Evolutionary conservation across 768 basidiomycete genomes (phyloP).

Genomic region (Clitopilus hobsonii): DNA sequence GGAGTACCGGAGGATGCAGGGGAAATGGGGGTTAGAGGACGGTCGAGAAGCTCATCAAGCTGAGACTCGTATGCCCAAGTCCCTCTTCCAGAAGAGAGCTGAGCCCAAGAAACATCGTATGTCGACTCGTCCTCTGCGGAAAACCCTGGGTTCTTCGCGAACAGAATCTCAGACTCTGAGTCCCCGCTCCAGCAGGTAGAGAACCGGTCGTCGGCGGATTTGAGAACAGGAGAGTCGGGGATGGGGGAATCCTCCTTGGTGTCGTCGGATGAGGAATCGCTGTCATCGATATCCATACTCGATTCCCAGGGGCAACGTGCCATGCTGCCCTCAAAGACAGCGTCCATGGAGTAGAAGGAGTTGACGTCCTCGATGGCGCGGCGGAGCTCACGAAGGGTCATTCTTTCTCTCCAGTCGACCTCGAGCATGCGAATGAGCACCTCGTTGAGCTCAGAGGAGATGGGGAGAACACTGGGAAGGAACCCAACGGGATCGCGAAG

Average conservation of each 20-base stretch:
- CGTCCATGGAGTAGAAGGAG: slow-evolving; percentile 70
- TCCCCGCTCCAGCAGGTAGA: slow-evolving; percentile 59
- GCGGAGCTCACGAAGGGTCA: slow-evolving; percentile 52
- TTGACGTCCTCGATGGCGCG: slow-evolving; percentile 49
- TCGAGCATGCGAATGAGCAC: slow-evolving; percentile 73
- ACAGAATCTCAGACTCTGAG: slow-evolving; percentile 42
- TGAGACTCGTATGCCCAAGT: slow-evolving; percentile 51
- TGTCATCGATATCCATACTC: slow-evolving; percentile 64
- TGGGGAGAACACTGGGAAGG: slow-evolving; percentile 78
- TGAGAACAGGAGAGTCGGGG: slow-evolving; percentile 30
- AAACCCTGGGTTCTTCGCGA: slow-evolving; percentile 29
- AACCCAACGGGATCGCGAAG: slow-evolving; percentile 71
- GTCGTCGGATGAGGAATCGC: slow-evolving; percentile 36
- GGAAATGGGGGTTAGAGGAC: slow-evolving; percentile 40
- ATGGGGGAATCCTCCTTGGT: slow-evolving; percentile 35
- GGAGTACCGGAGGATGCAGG: slow-evolving; percentile 35
- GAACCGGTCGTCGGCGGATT: background rate
- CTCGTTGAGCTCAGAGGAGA: slow-evolving; percentile 68
- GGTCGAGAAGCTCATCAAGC: slow-evolving; percentile 31
- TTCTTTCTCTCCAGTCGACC: slow-evolving; percentile 57
- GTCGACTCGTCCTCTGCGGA: slow-evolving; percentile 28
- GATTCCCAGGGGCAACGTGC: slow-evolving; percentile 77
- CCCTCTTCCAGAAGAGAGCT: slow-evolving; percentile 41
- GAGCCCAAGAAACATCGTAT: slow-evolving; percentile 37
- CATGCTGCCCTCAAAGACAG: slow-evolving; percentile 77